Base-by-base conservation (phyloP, 192 early-diverging fungal species). In the Coemansia sp. region DNA sequence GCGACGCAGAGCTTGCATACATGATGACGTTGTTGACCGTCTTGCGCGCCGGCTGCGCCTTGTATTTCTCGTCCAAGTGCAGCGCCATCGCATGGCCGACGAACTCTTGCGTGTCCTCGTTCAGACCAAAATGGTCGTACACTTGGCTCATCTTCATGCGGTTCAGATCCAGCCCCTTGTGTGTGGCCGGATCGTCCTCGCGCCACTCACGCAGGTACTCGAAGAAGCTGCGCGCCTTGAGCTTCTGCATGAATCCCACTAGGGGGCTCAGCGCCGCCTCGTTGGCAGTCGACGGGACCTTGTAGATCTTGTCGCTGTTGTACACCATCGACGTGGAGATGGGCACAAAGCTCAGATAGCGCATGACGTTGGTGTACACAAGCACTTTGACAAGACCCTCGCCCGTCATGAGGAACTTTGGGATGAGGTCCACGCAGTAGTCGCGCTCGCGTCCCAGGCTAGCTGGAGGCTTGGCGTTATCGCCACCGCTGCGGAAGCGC, bases 331-430 rank as follows among this genome's bases (percentile, higher is more conserved):
- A 95, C 6, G 95, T 95, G 23, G 91, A 84, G 62, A 99, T 92
- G 69, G 95, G 93, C 74, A 93, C 93, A 86, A 99, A 98, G 79
- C 96, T 95, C 34, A 98, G 86, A 85, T 99, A 98, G 59, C 94
- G 91, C 33, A 96, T 97, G 22, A 99, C 96, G 68, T 98, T 93
- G 42, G 95, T 98, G 84, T 99, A 95, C 69, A 91, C 91, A 52
- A 99, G 88, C 59, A 99, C 95, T 71, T 90, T 91, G 66, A 98
- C 92, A 69, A 99, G 92, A 75, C 96, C 96, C 56, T 97, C 98
- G 59, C 92, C 94, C 32, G 93, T 95, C 96, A 99, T 98, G 84
- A 97, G 92, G 82, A 99, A 99, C 86, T 99, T 99, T 65, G 98
- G 98, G 56, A 99, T 96, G 74, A 98, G 82, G 80, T 99, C 98